phyloP scores from a whole-genome alignment of 805 yeast species.

The Saccharomyces kudriavzevii region DNA sequence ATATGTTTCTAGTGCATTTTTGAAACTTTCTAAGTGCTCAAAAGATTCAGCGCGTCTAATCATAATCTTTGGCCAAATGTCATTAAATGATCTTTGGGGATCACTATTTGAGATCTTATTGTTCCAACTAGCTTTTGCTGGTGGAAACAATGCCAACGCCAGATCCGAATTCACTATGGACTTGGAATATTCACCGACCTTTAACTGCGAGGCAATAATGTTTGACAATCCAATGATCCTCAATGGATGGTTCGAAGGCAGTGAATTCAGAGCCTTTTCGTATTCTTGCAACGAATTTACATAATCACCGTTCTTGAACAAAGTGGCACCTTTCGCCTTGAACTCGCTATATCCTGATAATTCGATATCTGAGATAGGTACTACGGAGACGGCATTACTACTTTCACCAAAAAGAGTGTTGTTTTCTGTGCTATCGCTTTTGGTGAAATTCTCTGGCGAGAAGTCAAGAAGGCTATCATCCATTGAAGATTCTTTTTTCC shows the following conservation, averaged over 20 bases:
- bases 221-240: slow-evolving; percentile 68
- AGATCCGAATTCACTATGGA: slow-evolving; percentile 25
- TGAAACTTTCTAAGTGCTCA: slow-evolving; percentile 68
- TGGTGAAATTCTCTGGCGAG: slow-evolving; percentile 12
- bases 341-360: slow-evolving; percentile 36
- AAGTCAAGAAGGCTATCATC: background rate
- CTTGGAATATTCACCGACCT: slow-evolving; percentile 56
- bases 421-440: background rate
- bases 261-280: slow-evolving; percentile 42
- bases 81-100: slow-evolving; percentile 32
- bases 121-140: slow-evolving; percentile 31
- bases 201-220: slow-evolving; percentile 56
- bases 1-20: slow-evolving; percentile 56
- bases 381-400: background rate
- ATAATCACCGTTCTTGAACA: slow-evolving; percentile 80
- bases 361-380: slow-evolving; percentile 25
- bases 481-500: background rate
- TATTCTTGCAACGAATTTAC: slow-evolving; percentile 54
- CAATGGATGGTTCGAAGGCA: slow-evolving; percentile 59
- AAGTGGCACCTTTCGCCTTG: slow-evolving; percentile 49
- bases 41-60: slow-evolving; percentile 72
- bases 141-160: slow-evolving; percentile 31
- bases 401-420: background rate
- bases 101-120: slow-evolving; percentile 37
- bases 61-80: slow-evolving; percentile 66